Base-by-base conservation (phyloP, 2,329 filamentous ascomycete species). In the Neoascochyta sp. region DNA sequence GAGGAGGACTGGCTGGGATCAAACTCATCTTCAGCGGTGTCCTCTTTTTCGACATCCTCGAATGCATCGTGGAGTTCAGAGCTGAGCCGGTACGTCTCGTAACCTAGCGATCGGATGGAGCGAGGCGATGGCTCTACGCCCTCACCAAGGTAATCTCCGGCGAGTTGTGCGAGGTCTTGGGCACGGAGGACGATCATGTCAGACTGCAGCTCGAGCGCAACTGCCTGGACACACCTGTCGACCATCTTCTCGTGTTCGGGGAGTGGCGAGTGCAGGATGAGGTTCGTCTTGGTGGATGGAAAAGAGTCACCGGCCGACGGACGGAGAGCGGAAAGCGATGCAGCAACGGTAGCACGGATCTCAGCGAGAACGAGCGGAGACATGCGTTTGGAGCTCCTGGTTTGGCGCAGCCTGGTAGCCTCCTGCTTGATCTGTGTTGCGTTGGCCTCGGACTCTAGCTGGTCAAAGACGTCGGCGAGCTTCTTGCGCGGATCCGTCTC, bases 101-200 rank as follows among this genome's bases (percentile, higher is more conserved):
- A 79, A 2, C 71, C 72, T 32, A 76, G 56, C 36, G 70, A 55
- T 39, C 69, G 53, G 44, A 73, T 46, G 30, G 66, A 51, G 17
- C 60, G 49, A 9, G 62, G 54, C 70, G 20, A 78, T 69, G 24
- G 75, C 64, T 43, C 66, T n/a, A 65, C 39, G 38, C 73, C 70
- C 49, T 84, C 78, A 4, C 81, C 82, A 7, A 89, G 62, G 47
- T 88, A 86, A 23, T 77, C 71, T 3, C 81, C 82, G 1, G 81
- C 71, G 15, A 92, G 66, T 27, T 81, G 72, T 3, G 82, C 82
- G 30, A 93, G 64, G 50, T 83, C 81, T 40, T 80, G 75, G 1
- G 85, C 78, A 50, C 81, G 76, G 8, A 93, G 55, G 12, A 76
- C 73, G 17, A 92, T 64, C 3, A 90, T 52, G 43, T 90, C 79